Evolutionary conservation across 192 early-diverging fungal genomes (phyloP), one percentile per base, ranked within the genome.

Genomic region (Coemansia sp.): DNA sequence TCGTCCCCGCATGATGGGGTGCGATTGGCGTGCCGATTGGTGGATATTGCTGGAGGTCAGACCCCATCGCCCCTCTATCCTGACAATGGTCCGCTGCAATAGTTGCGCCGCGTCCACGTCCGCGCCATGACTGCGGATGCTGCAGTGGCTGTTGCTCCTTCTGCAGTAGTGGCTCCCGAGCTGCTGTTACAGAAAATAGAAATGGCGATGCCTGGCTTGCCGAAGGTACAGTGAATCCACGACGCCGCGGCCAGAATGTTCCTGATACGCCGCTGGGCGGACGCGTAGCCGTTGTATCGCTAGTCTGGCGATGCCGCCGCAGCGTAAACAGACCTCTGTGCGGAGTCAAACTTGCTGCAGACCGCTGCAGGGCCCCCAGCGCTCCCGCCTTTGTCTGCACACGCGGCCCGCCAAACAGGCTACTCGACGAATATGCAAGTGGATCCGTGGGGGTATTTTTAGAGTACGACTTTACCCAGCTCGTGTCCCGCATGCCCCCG

Each of bases 361-460:
- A 73, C 25, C 76, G 66, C 55, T 78, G 76, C 28, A 78, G 55
- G 28, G 52, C 59, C 53, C 69, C 54, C n/a, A 64, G 47, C 1
- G 63, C 49, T n/a, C 72, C 62, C 0, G 56, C 56, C 51, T 60
- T 66, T 31, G 62, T 23, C 27, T 51, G 28, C 7, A 58, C 38
- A 27, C 54, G 62, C 23, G 57, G 57, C 12, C 52, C 72, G 2
- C 56, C 41, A 57, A 71, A 80, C 18, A 74, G 41, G 62, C 77
- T 74, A 68, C 68, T 74, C n/a, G 77, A 80, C 47, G 77, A 71
- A 49, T 65, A 61, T 3, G 68, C 63, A 31, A 80, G 65, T 10
- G 77, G 77, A 50, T 80, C 77, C 16, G 49, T 50, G 0, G 71
- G 54, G 7, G 26, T 34, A 27, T 58, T 61, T 8, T 65, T 61